Evolutionary conservation across 192 early-diverging fungal genomes (phyloP).

Genomic region (Backusella psychrophila): DNA sequence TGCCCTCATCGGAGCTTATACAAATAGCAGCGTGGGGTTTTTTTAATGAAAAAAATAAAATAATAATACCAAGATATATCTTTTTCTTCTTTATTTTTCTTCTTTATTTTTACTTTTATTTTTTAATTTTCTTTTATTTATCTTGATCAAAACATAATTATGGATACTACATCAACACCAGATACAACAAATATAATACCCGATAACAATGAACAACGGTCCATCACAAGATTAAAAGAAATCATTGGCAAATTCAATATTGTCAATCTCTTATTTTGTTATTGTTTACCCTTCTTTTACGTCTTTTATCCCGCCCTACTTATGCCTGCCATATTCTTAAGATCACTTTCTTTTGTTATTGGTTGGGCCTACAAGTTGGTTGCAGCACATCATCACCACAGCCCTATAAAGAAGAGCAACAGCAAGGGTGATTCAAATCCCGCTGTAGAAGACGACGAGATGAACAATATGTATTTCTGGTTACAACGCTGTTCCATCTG

Average conservation of each 20-base stretch:
- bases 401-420: background rate
- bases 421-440: background rate
- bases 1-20: slow-evolving; percentile 1
- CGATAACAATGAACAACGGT: background rate
- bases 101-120: background rate
- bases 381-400: slow-evolving; percentile 8
- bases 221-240: background rate
- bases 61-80: too few species aligned
- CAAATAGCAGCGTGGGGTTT: background rate
- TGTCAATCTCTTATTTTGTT: slow-evolving; percentile 34
- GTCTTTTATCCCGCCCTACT: slow-evolving; percentile 37
- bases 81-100: background rate
- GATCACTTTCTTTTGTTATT: slow-evolving; percentile 31
- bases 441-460: slow-evolving; percentile 14
- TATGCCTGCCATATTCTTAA: slow-evolving; percentile 37
- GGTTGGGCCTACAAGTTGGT: slow-evolving; percentile 17
- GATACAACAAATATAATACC: background rate
- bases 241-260: slow-evolving; percentile 35
- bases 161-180: background rate
- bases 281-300: slow-evolving; percentile 40
- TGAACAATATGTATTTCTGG: slow-evolving; percentile 36
- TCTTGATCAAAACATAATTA: background rate
- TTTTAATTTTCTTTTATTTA: background rate
- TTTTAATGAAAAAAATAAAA: background rate
- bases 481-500: slow-evolving; percentile 37